Evolutionary conservation across 2,329 filamentous ascomycete genomes (phyloP), one percentile per base, ranked within the genome.

Genomic region (Fusarium paranaense): DNA sequence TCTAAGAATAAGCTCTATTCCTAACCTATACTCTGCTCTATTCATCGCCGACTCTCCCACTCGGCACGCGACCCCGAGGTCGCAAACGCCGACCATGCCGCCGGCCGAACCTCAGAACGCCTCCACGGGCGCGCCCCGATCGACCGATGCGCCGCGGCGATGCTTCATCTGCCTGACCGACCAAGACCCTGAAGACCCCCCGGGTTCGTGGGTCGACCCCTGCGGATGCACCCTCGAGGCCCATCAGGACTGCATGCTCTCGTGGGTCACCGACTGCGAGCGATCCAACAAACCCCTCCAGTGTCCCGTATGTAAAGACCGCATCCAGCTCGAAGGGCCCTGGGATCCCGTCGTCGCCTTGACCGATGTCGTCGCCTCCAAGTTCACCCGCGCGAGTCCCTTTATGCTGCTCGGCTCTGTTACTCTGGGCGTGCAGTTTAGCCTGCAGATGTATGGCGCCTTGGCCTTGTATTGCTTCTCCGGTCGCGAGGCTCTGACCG

Each of bases 221-320:
- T 99, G 97, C 81, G 93, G 93, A 1, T 99, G 97, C 83, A 95
- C 94, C 14, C 87, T 99, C 42, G 94, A 94, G 65, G 97, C 95
- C 2, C 97, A 99, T 81, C 95, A 98, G 81, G 90, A 91, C 69
- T 98, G 95, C 81, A 88, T 98, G 74, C 87, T 98, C 42, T 93
- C 95, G 78, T 99, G 95, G 95, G 93, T 98, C 20, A 93, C 94
- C n/a, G 95, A 98, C 80, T 90, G 95, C 80, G 95, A 98, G 83
- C 88, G 83, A 68, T 82, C 89, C 80, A 81, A 86, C 81, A 90
- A 90, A 64, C 91, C 91, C 70, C 90, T 98, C 72, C 86, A 90
- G 63, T 99, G 97, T 80, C 96, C 96, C 3, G 94, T 97, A 72
- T 99, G 97, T 88, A 97, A 97, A 81, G 89, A 91, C 2, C 89